Base-by-base conservation (phyloP, 176 grass and related monocot species). In the Hyparrhenia diplandra region DNA sequence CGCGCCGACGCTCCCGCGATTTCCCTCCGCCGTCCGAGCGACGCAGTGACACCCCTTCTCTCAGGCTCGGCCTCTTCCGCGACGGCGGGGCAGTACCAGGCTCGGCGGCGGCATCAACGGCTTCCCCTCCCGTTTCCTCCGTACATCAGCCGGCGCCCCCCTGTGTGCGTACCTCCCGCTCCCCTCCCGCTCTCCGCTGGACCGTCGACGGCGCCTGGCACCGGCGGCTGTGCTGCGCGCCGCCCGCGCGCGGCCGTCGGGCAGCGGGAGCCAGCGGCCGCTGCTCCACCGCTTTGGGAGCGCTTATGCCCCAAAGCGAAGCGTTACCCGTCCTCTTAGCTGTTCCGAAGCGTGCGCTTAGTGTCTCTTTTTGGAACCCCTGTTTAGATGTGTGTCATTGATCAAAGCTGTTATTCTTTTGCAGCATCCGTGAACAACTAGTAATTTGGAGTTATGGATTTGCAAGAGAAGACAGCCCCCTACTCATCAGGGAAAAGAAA, bases 401-500 rank as follows among this genome's bases (percentile, higher is more conserved):
- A 69, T 73, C 32, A 16, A 34, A 71, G 24, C 23, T 55, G 52
- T 31, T 81, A 18, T 90, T 84, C 39, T 47, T 51, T 43, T 80
- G 71, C 81, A 89, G 31, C 64, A 84, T 68, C 72, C 77, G 85
- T 54, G 39, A 55, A 39, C 49, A 82, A 30, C 60, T 82, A 32
- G 67, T 62, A 75, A 20, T 49, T 46, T 49, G 60, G 40, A 42
- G 62, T 67, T 49, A 32, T 47, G 82, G 87, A 91, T 82, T 41
- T 73, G 52, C 81, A 77, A 74, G 81, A 66, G 31, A 91, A 75
- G 12, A 52, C 85, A 63, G 61, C 49, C 49, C 45, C 64, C 6
- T n/a, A 62, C 52, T 74, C 74, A 55, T 80, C 85, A 73, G 70
- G 78, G 71, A 75, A 92, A 64, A 51, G 14, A 40, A 69, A 95